Conservation (phyloP, 805 yeast species). For the Kazachstania viticola region DNA sequence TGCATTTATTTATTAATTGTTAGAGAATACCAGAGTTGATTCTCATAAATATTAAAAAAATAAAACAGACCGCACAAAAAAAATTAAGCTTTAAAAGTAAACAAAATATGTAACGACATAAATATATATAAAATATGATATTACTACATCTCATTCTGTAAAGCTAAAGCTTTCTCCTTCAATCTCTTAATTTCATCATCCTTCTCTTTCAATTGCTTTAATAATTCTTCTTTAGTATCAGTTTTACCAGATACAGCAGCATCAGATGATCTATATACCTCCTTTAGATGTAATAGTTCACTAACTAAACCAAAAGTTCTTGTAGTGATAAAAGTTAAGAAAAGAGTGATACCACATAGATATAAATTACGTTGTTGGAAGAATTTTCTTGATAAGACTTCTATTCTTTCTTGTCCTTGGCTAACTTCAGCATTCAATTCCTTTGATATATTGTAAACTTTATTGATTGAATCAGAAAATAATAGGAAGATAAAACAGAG, state of each 20-base stretch:
- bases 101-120: not conserved
- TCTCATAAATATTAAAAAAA: too few relatives aligned
- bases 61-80: too few relatives aligned
- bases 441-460: constrained; percentile 57
- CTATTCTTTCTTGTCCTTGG: constrained; percentile 50
- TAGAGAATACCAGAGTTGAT: too few relatives aligned
- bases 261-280: constrained; percentile 28
- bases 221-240: constrained; percentile 26
- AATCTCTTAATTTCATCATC: constrained; percentile 55
- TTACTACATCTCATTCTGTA: constrained; percentile 43
- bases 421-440: constrained; percentile 32
- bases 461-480: constrained; percentile 79
- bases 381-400: constrained; percentile 81
- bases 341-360: constrained; percentile 88
- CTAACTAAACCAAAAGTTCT: constrained; percentile 75
- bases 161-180: constrained; percentile 60
- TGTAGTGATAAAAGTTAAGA: constrained; percentile 72
- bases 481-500: constrained; percentile 74
- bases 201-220: constrained; percentile 43
- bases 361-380: constrained; percentile 96
- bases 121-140: not conserved
- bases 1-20: too few relatives aligned
- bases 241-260: not conserved
- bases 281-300: constrained; percentile 56
- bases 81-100: too few relatives aligned